Conservation (phyloP, 768 basidiomycete species). For the Roridomyces roridus region DNA sequence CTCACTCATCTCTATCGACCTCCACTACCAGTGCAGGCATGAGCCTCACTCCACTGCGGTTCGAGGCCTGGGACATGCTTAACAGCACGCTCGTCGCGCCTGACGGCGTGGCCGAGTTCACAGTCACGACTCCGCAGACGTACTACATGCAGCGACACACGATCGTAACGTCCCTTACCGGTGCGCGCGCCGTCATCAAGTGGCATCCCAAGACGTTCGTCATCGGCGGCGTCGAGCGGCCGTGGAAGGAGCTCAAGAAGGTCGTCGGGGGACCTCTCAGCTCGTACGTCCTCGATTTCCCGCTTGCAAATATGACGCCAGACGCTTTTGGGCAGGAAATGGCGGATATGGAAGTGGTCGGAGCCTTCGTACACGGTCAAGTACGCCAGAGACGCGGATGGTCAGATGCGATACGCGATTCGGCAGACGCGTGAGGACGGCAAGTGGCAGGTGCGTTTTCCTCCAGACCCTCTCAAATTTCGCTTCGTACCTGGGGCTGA, state of each 20-base stretch:
- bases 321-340: not conserved
- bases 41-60: not conserved
- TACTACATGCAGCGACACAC: not conserved
- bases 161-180: not conserved
- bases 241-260: not conserved
- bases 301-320: too few relatives aligned
- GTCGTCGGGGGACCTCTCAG: not conserved
- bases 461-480: not conserved
- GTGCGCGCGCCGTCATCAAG: not conserved
- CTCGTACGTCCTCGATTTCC: not conserved
- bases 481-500: too few relatives aligned
- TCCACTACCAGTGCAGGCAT: too few relatives aligned
- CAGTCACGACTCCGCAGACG: not conserved
- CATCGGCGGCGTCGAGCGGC: not conserved
- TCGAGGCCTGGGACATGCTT: conserved; percentile 1
- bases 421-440: not conserved
- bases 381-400: not conserved
- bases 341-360: conserved; percentile 1
- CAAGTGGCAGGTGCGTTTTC: conserved; percentile 1
- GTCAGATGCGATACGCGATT: not conserved
- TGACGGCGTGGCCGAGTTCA: not conserved
- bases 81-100: conserved; percentile 1
- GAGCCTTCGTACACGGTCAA: not conserved
- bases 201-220: not conserved
- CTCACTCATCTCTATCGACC: not conserved